These are phyloP conservation scores for Alternaria hordeiaustralica DNA, from an alignment of 2,329 filamentous ascomycete genomes.

Conservation along the genomic window DNA sequence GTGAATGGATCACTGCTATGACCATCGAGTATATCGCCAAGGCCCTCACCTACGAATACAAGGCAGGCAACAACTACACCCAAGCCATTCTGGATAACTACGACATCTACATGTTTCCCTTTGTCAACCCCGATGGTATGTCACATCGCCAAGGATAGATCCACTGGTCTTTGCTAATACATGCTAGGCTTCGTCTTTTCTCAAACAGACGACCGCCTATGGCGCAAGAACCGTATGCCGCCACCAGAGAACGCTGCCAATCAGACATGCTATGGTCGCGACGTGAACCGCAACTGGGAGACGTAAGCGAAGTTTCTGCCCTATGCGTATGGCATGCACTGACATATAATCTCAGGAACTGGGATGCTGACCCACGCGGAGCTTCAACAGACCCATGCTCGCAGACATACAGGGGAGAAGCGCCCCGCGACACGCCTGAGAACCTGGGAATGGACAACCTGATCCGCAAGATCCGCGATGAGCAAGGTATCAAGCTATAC, in stretches of 20 bases:
- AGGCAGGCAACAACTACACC: slow-evolving; percentile 36
- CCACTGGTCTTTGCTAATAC: background rate
- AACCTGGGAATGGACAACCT: slow-evolving; percentile 53
- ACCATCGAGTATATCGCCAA: slow-evolving; percentile 38
- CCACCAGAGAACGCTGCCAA: slow-evolving; percentile 34
- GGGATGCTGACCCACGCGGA: slow-evolving; percentile 35
- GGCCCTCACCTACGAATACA: slow-evolving; percentile 37
- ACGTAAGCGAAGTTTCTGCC: slow-evolving; percentile 1
- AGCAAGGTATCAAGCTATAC: slow-evolving; percentile 63
- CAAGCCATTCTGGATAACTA: slow-evolving; percentile 38
- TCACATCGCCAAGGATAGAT: background rate
- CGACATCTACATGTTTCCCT: slow-evolving; percentile 43
- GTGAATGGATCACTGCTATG: slow-evolving; percentile 50
- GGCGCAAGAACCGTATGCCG: slow-evolving; percentile 44
- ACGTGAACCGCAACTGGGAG: slow-evolving; percentile 46
- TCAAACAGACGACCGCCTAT: slow-evolving; percentile 43
- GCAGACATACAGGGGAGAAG: slow-evolving; percentile 40
- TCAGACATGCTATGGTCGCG: slow-evolving; percentile 39
- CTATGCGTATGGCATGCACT: background rate
- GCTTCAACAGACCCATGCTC: slow-evolving; percentile 39
- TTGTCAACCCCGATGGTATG: slow-evolving; percentile 42
- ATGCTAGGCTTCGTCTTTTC: slow-evolving; percentile 40
- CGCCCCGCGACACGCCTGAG: slow-evolving; percentile 36
- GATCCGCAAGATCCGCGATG: slow-evolving; percentile 51
- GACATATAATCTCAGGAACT: slow-evolving; percentile 13